Evolutionary conservation across 352 stramenopile genomes (phyloP), one percentile per base, ranked within the genome.

Genomic region (Globisporangium paroecandrum): DNA sequence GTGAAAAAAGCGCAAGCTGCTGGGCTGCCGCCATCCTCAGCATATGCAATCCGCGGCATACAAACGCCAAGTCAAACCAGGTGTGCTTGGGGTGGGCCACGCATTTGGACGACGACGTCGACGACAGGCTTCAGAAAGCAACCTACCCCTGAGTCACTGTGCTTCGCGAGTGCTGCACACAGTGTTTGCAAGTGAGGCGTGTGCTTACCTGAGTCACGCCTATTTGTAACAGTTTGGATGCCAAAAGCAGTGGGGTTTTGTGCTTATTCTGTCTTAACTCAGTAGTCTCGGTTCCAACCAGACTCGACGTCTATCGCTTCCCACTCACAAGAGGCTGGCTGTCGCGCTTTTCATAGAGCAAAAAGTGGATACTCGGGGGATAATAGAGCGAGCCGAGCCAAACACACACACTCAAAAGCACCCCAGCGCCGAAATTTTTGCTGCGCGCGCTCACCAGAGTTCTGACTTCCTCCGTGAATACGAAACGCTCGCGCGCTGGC

Each of bases 91-190:
- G 53, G 12, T 6, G 4, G 4, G 10, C 51, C 12, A 4, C 24
- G 51, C 41, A 49, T 58, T 32, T 32, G 22, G 27, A 57, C 13
- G 53, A 36, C 34, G 55, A 60, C 55, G n/a, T 24, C 8, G 25
- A 58, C 53, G 55, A 60, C 55, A 60, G 55, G 55, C 55, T 60
- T 60, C 55, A 58, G 27, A 58, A 32, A 25, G 13, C 6, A 10
- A 6, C 55, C 34, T 43, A n/a, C 34, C 25, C 8, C 55, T 60
- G 27, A 24, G 27, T 60, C 53, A 12, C 12, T 13, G 53, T 4
- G 24, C 53, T 5, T 4, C 22, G 53, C 12, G 13, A 12, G 24
- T 13, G 41, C 41, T 49, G 41, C 4, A 7, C 6, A 20, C 15
- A 49, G 41, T 49, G 41, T 49, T n/a, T 47, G 3, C 7, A 0